Evolutionary conservation across 768 basidiomycete species (phyloP), one percentile per base, ranked within the genome.

Genomic region (Daedaleopsis nitida): DNA sequence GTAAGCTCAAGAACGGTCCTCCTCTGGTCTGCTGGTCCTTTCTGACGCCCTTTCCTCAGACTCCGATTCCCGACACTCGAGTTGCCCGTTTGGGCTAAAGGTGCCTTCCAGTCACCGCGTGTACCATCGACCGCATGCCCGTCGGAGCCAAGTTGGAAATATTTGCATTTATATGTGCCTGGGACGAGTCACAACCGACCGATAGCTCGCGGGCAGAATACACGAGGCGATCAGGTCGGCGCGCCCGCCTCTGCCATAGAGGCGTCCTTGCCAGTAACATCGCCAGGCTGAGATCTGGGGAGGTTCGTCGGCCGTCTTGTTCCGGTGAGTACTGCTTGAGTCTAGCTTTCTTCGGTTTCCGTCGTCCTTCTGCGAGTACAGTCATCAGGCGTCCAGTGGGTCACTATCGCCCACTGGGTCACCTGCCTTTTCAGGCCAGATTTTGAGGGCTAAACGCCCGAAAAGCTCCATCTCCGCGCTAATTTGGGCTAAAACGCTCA

Each of bases 41-140:
- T 9, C 52, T 37, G 47, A 23, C 21, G 38, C 37, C 3, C 39
- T 16, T 44, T 17, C 14, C n/a, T 37, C 44, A 64, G 53, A 24
- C 62, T 64, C 62, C 62, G 19, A 42, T n/a, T 47, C 32, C 57
- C 55, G 58, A 59, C 55, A 57, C 58, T 35, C 44, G 27, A 59
- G 23, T 51, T 64, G 50, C 62, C 32, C 8, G 2, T 52, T 52
- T n/a, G 38, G 58, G 62, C 16, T 24, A 59, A 37, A 43, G 27
- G 17, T 27, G 62, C 58, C 58, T 57, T 24, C 62, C 58, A 53
- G 58, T 23, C n/a, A 34, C 62, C 58, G 34, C 62, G 58, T 64
- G 62, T 32, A 64, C 56, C 58, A 56, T 19, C 35, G 55, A 19
- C 23, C 57, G 47, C 55, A 48, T 59, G 56, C 45, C 43, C 52